phyloP scores from a whole-genome alignment of 495 filamentous ascomycete species.

The Aspergillus funiculosus region DNA sequence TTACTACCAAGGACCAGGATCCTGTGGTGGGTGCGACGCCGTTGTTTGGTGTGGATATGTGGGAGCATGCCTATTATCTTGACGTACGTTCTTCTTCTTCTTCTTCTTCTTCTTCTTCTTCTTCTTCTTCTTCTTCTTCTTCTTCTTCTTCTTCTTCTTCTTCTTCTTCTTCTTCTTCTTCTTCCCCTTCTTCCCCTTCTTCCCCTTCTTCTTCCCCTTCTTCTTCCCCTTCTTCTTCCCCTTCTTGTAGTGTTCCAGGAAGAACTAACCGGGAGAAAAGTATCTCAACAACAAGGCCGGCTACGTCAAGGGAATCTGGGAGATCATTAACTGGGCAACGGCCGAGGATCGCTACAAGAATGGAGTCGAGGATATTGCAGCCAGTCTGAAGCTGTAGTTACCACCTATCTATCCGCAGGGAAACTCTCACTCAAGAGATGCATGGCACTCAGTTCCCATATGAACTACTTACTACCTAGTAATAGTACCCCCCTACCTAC shows the following conservation, averaged over 20 bases:
- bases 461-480: no score
- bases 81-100: slow-evolving; percentile 33
- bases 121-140: neutral
- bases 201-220: no score
- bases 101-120: neutral
- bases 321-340: slow-evolving; percentile 91
- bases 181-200: no score
- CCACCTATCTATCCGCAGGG: no score
- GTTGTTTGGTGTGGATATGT: slow-evolving; percentile 90
- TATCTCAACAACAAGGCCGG: slow-evolving; percentile 96
- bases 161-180: no score
- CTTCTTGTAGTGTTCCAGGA: no score
- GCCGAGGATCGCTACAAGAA: slow-evolving; percentile 69
- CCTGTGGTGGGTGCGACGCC: slow-evolving; percentile 73
- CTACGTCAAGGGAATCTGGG: slow-evolving; percentile 91
- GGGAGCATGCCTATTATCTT: slow-evolving; percentile 80
- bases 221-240: no score
- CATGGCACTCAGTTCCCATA: no score
- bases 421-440: no score
- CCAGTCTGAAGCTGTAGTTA: neutral
- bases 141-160: no score
- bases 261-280: slow-evolving; percentile 47
- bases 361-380: slow-evolving; percentile 23
- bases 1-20: slow-evolving; percentile 82
- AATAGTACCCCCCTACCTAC: no score